A percentile compares a stretch with the other conserved stretches of the same genome.
Evolutionary conservation across 2,329 filamentous ascomycete species (phyloP).

Genomic region (Leptodontidium sp.): DNA sequence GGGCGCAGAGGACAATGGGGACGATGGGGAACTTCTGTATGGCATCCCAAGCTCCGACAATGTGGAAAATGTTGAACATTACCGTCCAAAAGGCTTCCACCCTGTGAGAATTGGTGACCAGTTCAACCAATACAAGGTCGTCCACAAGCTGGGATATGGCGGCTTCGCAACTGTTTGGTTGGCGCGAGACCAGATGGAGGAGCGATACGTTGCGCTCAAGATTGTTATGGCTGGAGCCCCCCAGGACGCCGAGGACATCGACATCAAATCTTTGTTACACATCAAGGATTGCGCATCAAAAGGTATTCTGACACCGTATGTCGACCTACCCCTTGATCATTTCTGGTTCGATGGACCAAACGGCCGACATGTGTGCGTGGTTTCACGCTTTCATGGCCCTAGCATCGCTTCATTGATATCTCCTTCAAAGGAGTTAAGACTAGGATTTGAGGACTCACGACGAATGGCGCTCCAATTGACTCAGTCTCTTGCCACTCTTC

Average conservation of each 20-base stretch:
- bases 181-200: constrained; percentile 43
- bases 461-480: not conserved
- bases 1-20: not conserved
- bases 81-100: constrained; percentile 51
- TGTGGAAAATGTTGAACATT: constrained; percentile 33
- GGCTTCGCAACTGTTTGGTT: constrained; percentile 57
- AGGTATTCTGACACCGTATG: too few relatives aligned
- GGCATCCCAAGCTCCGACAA: not conserved
- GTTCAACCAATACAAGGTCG: constrained; percentile 53
- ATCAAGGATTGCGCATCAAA: not conserved
- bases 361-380: constrained; percentile 52
- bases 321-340: not conserved
- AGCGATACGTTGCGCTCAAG: constrained; percentile 32
- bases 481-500: not conserved
- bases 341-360: constrained; percentile 50
- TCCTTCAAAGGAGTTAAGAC: not conserved
- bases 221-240: constrained; percentile 26
- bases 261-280: not conserved
- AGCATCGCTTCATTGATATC: constrained; percentile 15
- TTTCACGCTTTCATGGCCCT: constrained; percentile 45
- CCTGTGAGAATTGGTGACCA: constrained; percentile 52
- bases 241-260: not conserved
- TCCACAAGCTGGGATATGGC: constrained; percentile 56
- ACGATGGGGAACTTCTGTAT: not conserved
- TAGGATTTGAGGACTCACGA: not conserved